A percentile compares a stretch with the other conserved stretches of the same genome.
phyloP scores from a whole-genome alignment of 139 green algal genomes.

The Micractinium sp. region DNA sequence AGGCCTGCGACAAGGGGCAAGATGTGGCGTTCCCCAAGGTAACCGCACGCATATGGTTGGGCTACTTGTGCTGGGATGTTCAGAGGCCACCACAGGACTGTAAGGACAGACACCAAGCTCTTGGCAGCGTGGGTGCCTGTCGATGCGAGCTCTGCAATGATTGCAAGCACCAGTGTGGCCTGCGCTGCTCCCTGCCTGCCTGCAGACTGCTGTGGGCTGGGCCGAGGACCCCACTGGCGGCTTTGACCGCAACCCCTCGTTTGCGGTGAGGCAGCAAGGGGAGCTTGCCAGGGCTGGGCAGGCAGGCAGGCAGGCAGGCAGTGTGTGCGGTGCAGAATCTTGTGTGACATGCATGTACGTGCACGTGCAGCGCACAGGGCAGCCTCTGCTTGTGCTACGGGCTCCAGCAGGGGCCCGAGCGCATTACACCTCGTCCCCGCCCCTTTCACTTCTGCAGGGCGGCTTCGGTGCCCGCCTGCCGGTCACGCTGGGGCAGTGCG shows the following conservation, averaged over 20 bases:
- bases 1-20: conserved; percentile 11
- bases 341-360: neutral
- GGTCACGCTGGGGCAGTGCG: conserved; percentile 33
- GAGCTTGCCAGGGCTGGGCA: neutral
- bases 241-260: conserved; percentile 22
- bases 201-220: conserved; percentile 10
- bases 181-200: neutral
- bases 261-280: neutral
- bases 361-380: too few relatives aligned
- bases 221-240: conserved; percentile 21
- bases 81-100: neutral
- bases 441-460: conserved; percentile 22
- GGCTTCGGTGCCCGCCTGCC: conserved; percentile 35
- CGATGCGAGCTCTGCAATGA: neutral
- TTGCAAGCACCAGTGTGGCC: neutral
- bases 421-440: neutral
- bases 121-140: neutral
- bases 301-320: neutral
- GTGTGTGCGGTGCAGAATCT: neutral
- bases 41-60: neutral
- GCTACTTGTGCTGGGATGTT: neutral
- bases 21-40: conserved; percentile 11
- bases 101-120: too few relatives aligned
- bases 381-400: too few relatives aligned
- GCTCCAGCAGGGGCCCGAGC: neutral